Percentiles rank a stretch among this genome's conserved stretches.
Conservation (phyloP, 441 rosid genomes). For the Adansonia gregorii region DNA sequence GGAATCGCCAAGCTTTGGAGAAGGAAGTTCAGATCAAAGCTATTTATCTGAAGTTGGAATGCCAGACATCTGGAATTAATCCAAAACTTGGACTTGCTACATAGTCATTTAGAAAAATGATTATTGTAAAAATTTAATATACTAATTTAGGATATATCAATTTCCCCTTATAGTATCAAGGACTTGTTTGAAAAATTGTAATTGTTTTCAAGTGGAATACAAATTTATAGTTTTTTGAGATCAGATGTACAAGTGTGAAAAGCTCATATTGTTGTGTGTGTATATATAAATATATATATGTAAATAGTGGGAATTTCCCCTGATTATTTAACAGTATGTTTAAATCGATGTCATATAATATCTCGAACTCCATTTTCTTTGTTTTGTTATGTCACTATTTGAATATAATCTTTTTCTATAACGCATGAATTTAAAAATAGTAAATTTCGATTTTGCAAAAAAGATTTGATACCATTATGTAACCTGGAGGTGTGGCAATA, state of each 20-base stretch:
- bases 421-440: too few relatives aligned
- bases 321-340: too few relatives aligned
- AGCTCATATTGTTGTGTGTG: not conserved
- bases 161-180: not conserved
- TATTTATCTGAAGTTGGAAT: conserved; percentile 54
- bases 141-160: not conserved
- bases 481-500: too few relatives aligned
- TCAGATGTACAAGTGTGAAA: not conserved
- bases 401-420: too few relatives aligned
- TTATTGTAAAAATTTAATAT: not conserved
- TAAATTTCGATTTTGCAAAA: too few relatives aligned
- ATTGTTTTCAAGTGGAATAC: not conserved
- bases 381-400: too few relatives aligned
- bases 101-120: not conserved
- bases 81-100: not conserved
- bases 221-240: not conserved
- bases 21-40: conserved; percentile 49
- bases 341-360: too few relatives aligned
- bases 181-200: not conserved
- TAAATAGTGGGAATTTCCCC: too few relatives aligned
- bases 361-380: too few relatives aligned
- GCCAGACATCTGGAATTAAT: conserved; percentile 43
- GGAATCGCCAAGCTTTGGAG: conserved; percentile 46
- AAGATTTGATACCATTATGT: too few relatives aligned
- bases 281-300: not conserved